phyloP scores from a whole-genome alignment of 2,329 filamentous ascomycete species.

The Teratosphaeria nubilosa region DNA sequence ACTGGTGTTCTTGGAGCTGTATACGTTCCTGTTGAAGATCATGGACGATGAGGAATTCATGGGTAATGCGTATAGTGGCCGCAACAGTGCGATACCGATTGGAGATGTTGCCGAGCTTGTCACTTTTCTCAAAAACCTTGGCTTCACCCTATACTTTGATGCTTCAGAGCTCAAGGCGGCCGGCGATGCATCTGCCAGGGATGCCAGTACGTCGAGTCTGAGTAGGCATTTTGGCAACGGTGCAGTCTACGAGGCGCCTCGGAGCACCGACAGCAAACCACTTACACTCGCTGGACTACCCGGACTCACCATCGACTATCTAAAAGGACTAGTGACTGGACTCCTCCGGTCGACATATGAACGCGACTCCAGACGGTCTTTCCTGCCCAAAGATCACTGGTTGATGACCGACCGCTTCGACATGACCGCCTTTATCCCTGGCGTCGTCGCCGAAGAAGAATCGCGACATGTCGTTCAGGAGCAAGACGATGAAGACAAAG shows the following conservation, averaged over 20 bases:
- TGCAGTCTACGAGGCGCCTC: neutral
- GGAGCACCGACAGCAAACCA: constrained; percentile 21
- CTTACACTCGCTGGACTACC: constrained; percentile 50
- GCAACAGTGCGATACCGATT: constrained; percentile 59
- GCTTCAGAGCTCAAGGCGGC: constrained; percentile 44
- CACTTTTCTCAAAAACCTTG: constrained; percentile 78
- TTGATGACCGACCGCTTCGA: constrained; percentile 83
- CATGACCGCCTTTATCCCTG: constrained; percentile 76
- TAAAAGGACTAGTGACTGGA: constrained; percentile 69
- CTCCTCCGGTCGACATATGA: constrained; percentile 84
- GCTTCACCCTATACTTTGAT: constrained; percentile 82
- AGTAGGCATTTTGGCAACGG: constrained; percentile 9
- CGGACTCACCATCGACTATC: constrained; percentile 65
- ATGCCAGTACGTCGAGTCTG: constrained; percentile 8
- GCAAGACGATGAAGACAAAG: constrained; percentile 50
- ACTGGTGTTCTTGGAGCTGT: constrained; percentile 84
- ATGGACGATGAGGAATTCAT: constrained; percentile 93
- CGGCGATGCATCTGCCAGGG: constrained; percentile 3
- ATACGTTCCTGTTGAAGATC: constrained; percentile 81
- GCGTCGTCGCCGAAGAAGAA: constrained; percentile 82
- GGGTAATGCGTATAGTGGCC: constrained; percentile 27
- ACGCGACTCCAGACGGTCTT: constrained; percentile 77
- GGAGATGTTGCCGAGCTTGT: constrained; percentile 64
- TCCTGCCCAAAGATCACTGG: constrained; percentile 80
- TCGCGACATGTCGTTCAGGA: constrained; percentile 57